Conservation (phyloP, 2,329 filamentous ascomycete species). For the Colletotrichum filicis region DNA sequence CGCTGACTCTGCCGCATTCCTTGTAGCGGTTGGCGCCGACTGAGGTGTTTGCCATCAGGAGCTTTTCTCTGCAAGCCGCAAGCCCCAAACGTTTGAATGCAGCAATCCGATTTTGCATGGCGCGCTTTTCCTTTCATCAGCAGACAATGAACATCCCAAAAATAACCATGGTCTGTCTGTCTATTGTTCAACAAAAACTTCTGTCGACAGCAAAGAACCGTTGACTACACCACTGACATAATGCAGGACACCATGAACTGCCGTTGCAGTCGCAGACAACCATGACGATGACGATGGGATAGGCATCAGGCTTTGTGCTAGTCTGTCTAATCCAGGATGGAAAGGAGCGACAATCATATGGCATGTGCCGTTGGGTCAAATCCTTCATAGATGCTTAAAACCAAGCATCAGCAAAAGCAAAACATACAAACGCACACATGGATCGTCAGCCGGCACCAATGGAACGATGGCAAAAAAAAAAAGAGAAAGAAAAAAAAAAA, state of each 20-base stretch:
- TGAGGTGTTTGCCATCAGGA: neutral
- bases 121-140: slow-evolving; percentile 11
- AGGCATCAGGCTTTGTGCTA: neutral
- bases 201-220: neutral
- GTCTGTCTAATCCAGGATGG: neutral
- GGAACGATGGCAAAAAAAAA: neutral
- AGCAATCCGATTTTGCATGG: neutral
- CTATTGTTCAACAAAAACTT: neutral
- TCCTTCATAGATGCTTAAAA: neutral
- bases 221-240: neutral
- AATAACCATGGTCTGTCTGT: slow-evolving; percentile 12
- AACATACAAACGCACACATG: neutral
- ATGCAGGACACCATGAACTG: neutral
- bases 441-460: neutral
- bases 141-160: slow-evolving; percentile 7
- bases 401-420: neutral
- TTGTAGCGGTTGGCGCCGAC: slow-evolving; percentile 1
- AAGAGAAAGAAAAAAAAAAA: neutral
- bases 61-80: slow-evolving; percentile 4
- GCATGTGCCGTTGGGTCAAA: neutral
- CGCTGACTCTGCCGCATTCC: neutral
- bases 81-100: neutral
- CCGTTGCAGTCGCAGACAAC: slow-evolving; percentile 2
- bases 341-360: neutral
- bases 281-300: slow-evolving; percentile 9